Evolutionary conservation across 2,329 filamentous ascomycete genomes (phyloP).

Genomic region (Simplicillium sp.): DNA sequence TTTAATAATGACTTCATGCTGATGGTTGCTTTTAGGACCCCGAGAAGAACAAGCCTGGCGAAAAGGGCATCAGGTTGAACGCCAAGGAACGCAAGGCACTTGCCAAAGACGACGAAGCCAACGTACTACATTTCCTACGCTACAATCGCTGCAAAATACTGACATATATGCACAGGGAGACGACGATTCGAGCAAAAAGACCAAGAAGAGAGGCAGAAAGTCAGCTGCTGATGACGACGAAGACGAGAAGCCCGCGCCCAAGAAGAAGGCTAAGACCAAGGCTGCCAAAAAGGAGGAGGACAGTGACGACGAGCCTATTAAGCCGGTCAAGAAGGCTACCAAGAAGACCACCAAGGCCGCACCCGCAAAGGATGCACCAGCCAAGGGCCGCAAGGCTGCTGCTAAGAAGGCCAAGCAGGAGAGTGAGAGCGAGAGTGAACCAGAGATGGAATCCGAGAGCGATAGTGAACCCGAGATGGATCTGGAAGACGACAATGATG

Average conservation of each 20-base stretch:
- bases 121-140: constrained; percentile 10
- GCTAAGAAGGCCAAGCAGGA: constrained; percentile 4
- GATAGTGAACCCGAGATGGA: background rate
- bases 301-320: constrained; percentile 5
- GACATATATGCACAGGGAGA: constrained; percentile 15
- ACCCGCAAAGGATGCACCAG: background rate
- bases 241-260: constrained; percentile 5
- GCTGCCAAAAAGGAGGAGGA: constrained; percentile 14
- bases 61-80: constrained; percentile 49
- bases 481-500: background rate
- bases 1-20: background rate
- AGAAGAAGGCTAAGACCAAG: constrained; percentile 8
- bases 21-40: constrained; percentile 45
- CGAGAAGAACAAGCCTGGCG: constrained; percentile 62
- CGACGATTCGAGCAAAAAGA: constrained; percentile 18
- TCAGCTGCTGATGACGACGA: constrained; percentile 22
- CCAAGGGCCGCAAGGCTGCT: constrained; percentile 5
- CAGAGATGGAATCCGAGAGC: constrained; percentile 6
- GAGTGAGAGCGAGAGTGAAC: constrained; percentile 6
- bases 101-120: constrained; percentile 18
- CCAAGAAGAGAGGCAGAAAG: constrained; percentile 23
- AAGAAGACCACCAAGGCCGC: background rate
- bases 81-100: constrained; percentile 25
- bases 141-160: constrained; percentile 8
- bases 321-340: background rate